These are phyloP conservation scores for Eucalyptus sideroxylon DNA, from an alignment of 345 rosid genomes.

Conservation along the genomic window DNA sequence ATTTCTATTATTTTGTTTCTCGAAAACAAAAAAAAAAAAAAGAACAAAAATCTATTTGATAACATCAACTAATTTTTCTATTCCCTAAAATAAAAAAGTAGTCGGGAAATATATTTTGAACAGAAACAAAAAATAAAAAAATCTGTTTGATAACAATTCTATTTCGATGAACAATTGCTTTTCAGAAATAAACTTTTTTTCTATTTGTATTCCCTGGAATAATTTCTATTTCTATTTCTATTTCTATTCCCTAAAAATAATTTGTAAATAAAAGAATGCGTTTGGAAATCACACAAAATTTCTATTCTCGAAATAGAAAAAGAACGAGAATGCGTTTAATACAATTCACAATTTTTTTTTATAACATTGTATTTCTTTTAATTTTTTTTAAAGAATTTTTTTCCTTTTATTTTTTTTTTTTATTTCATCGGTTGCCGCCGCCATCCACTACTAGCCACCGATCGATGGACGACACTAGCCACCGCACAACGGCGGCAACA, in stretches of 20 bases:
- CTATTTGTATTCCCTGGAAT: rapidly evolving
- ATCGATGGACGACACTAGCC: rapidly evolving
- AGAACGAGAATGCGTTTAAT: rapidly evolving
- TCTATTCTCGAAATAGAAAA: too few relatives aligned
- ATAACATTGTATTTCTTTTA: rapidly evolving
- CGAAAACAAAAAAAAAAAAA: too few relatives aligned
- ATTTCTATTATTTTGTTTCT: too few relatives aligned
- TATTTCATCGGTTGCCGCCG: rapidly evolving
- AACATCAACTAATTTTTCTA: too few relatives aligned
- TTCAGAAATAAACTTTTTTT: rapidly evolving
- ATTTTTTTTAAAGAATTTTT: too few relatives aligned
- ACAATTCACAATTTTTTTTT: too few relatives aligned
- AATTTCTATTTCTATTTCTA: too few relatives aligned
- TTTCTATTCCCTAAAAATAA: rapidly evolving
- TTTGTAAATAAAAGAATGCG: rapidly evolving
- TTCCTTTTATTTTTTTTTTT: too few relatives aligned
- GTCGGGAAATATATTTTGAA: rapidly evolving
- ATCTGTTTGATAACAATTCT: rapidly evolving
- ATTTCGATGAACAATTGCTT: rapidly evolving
- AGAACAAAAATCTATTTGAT: too few relatives aligned
- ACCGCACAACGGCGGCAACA: too few relatives aligned
- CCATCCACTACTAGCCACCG: rapidly evolving
- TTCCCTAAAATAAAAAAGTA: too few relatives aligned
- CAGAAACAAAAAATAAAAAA: rapidly evolving
- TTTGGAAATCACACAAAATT: rapidly evolving